Conservation (phyloP, 106 monocot species). For the Acanthochlamys bracteata region DNA sequence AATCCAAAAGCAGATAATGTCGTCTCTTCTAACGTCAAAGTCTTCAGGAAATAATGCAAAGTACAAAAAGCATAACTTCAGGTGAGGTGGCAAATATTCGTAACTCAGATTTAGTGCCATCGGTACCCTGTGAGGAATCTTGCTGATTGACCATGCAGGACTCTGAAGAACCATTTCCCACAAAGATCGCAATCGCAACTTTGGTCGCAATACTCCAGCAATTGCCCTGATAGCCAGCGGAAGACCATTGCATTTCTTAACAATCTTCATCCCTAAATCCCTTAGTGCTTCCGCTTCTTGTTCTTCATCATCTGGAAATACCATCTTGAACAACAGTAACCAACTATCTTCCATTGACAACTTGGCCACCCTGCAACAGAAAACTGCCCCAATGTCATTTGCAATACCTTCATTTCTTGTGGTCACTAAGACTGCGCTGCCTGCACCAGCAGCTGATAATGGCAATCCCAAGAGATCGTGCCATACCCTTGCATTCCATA, state of each 20-base stretch:
- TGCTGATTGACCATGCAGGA: slow-evolving; percentile 14
- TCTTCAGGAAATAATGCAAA: slow-evolving; percentile 25
- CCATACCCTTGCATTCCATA: slow-evolving; percentile 33
- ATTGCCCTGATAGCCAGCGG: slow-evolving; percentile 21
- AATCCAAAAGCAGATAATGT: slow-evolving; percentile 18
- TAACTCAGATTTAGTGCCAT: slow-evolving; percentile 27
- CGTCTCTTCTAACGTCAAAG: background rate
- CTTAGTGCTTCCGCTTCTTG: background rate
- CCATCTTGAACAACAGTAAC: background rate
- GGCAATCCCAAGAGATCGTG: slow-evolving; percentile 18
- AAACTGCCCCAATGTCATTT: slow-evolving; percentile 22
- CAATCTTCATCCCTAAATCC: slow-evolving; percentile 7
- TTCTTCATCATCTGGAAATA: background rate
- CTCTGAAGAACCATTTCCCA: slow-evolving; percentile 19
- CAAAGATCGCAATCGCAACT: background rate
- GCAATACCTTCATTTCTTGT: slow-evolving; percentile 20
- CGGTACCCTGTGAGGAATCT: slow-evolving; percentile 4
- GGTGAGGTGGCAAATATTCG: slow-evolving; percentile 17
- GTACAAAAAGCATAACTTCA: slow-evolving; percentile 40
- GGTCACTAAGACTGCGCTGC: slow-evolving; percentile 31
- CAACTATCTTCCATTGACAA: slow-evolving; percentile 15
- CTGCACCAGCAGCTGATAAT: slow-evolving; percentile 5
- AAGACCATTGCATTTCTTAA: slow-evolving; percentile 9
- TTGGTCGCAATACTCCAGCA: slow-evolving; percentile 5
- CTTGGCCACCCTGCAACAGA: slow-evolving; percentile 12